Conservation (phyloP, 1,284 basidiomycete species). For the Hortiboletus rubellus region DNA sequence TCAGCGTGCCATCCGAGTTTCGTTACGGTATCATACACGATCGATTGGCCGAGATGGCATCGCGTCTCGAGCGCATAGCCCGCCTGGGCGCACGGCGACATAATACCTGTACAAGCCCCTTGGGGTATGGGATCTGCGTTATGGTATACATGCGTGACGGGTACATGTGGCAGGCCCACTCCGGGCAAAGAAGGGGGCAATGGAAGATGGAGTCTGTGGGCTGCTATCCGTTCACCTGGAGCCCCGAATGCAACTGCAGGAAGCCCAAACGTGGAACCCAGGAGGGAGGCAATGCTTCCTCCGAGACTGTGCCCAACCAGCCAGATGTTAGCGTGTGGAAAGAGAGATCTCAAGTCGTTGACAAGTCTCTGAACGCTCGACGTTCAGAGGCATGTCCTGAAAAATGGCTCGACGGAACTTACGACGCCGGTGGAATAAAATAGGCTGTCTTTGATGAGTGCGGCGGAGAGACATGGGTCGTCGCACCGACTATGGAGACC, state of each 20-base stretch:
- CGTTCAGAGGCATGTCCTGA: conserved; percentile 7
- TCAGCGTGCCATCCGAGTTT: conserved; percentile 85
- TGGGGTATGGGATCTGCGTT: conserved; percentile 81
- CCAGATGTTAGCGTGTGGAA: conserved; percentile 89
- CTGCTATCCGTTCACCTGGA: conserved; percentile 88
- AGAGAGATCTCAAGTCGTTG: conserved; percentile 78
- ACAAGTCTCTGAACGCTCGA: conserved; percentile 53
- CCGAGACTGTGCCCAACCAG: conserved; percentile 89
- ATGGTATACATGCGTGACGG: conserved; percentile 77
- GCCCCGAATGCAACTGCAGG: conserved; percentile 93
- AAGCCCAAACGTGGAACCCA: conserved; percentile 92
- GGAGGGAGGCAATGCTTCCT: conserved; percentile 82
- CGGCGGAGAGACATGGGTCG: conserved; percentile 78
- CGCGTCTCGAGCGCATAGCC: conserved; percentile 74
- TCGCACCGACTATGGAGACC: conserved; percentile 73
- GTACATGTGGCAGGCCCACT: conserved; percentile 35
- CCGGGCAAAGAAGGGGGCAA: conserved; percentile 48
- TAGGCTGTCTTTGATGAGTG: conserved; percentile 85
- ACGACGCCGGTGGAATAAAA: conserved; percentile 88
- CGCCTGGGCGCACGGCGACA: conserved; percentile 61
- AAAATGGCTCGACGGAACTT: conserved; percentile 30
- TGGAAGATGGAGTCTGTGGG: conserved; percentile 82
- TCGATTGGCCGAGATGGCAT: conserved; percentile 69
- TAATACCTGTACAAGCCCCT: conserved; percentile 69
- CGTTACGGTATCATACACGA: conserved; percentile 83